A percentile compares a stretch with the other conserved stretches of the same genome.
These are phyloP conservation scores for Ganoderma boninense DNA, from an alignment of 1,284 basidiomycete genomes.

Conservation along the genomic window DNA sequence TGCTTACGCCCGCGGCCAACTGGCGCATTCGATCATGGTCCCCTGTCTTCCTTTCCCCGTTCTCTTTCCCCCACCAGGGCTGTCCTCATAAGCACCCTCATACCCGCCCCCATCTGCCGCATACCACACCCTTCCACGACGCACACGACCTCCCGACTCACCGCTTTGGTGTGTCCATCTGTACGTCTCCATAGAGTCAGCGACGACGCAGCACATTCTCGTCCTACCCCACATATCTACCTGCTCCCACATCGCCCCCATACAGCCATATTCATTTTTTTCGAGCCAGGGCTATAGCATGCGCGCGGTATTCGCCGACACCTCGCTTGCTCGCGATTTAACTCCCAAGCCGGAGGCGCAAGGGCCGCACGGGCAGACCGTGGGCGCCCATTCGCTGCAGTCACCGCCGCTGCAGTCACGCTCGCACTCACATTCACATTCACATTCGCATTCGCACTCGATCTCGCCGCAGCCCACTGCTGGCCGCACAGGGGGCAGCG, in stretches of 20 bases:
- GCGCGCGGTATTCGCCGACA: constrained; percentile 27
- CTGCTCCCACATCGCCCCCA: constrained; percentile 7
- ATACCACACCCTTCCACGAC: background rate
- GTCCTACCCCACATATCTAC: constrained; percentile 20
- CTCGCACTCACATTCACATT: background rate
- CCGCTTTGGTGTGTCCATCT: background rate
- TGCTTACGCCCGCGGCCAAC: constrained; percentile 21
- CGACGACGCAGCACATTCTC: background rate
- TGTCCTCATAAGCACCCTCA: constrained; percentile 17
- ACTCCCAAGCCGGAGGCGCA: constrained; percentile 31
- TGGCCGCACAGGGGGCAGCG: background rate
- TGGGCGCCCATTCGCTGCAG: constrained; percentile 3
- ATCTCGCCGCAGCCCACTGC: background rate
- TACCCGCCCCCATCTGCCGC: background rate
- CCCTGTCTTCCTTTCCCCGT: constrained; percentile 17
- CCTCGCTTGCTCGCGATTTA: constrained; percentile 26
- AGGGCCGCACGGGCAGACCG: constrained; percentile 7
- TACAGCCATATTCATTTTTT: constrained; percentile 13
- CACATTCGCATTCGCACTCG: background rate
- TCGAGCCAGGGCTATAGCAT: constrained; percentile 17
- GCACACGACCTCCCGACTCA: background rate
- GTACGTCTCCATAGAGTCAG: constrained; percentile 8
- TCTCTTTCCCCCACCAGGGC: constrained; percentile 16
- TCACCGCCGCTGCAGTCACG: background rate
- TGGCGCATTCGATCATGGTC: constrained; percentile 18